Evolutionary conservation across 129 eudicot genomes (phyloP).

Genomic region (Helianthus annuus): HanXRQr2.0-SUNRISE NC_035444.2:8782485-8782984

Average conservation of each 20-base stretch:
- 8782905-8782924: constrained; percentile 67
- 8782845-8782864: constrained; percentile 78
- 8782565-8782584: constrained; percentile 56
- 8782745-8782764: background rate
- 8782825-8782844: constrained; percentile 53
- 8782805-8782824: constrained; percentile 55
- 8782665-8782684: constrained; percentile 67
- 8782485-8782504: background rate
- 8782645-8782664: constrained; percentile 71
- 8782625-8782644: constrained; percentile 65
- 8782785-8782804: constrained; percentile 84
- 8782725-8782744: background rate
- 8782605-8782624: constrained; percentile 84
- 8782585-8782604: constrained; percentile 95
- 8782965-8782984: constrained; percentile 62
- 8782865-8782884: constrained; percentile 93
- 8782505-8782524: background rate
- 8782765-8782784: constrained; percentile 39
- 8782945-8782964: constrained; percentile 72
- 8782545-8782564: background rate
- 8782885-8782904: constrained; percentile 98
- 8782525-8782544: background rate
- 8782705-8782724: too few relatives aligned
- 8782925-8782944: constrained; percentile 86
- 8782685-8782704: constrained; percentile 46